Evolutionary conservation across 2,329 filamentous ascomycete species (phyloP).

Genomic region (Plectosphaerella sp.): DNA sequence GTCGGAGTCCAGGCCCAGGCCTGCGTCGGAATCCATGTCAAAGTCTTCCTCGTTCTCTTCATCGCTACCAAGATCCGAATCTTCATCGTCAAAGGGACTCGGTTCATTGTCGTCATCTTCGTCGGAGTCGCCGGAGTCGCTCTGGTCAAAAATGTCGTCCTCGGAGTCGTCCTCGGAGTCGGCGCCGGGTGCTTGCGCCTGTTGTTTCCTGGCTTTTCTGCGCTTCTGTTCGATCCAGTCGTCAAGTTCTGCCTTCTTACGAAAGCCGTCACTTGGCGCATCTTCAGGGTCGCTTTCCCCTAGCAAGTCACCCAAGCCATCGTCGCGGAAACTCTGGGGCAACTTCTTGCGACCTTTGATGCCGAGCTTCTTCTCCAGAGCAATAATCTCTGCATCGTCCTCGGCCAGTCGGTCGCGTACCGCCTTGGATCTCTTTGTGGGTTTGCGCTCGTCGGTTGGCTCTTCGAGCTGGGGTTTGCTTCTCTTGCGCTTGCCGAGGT

Average conservation of each 20-base stretch:
- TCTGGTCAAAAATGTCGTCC: slow-evolving; percentile 7
- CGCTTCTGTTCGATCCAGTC: slow-evolving; percentile 58
- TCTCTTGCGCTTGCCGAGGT: slow-evolving; percentile 3
- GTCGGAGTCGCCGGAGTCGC: slow-evolving; percentile 20
- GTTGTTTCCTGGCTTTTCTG: slow-evolving; percentile 33
- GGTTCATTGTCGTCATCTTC: slow-evolving; percentile 19
- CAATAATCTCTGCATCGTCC: slow-evolving; percentile 86
- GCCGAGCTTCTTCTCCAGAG: slow-evolving; percentile 82
- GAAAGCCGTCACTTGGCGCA: slow-evolving; percentile 28
- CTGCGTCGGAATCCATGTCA: slow-evolving; percentile 20
- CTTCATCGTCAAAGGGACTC: slow-evolving; percentile 18
- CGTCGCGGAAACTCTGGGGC: slow-evolving; percentile 70
- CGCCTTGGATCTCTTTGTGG: slow-evolving; percentile 22
- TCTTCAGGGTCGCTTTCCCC: slow-evolving; percentile 49
- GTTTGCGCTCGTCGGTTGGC: slow-evolving; percentile 6
- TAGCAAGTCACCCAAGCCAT: slow-evolving; percentile 76
- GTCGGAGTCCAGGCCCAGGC: slow-evolving; percentile 14
- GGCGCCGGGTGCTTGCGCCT: neutral
- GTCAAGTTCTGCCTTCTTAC: slow-evolving; percentile 56
- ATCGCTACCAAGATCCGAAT: slow-evolving; percentile 19
- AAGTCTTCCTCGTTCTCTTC: slow-evolving; percentile 20
- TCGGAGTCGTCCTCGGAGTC: neutral
- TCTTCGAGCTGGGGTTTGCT: slow-evolving; percentile 12
- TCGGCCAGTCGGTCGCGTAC: slow-evolving; percentile 64
- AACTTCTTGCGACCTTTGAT: slow-evolving; percentile 71